Base-by-base conservation (phyloP, 2,329 filamentous ascomycete species). In the Colletotrichum horii region DNA sequence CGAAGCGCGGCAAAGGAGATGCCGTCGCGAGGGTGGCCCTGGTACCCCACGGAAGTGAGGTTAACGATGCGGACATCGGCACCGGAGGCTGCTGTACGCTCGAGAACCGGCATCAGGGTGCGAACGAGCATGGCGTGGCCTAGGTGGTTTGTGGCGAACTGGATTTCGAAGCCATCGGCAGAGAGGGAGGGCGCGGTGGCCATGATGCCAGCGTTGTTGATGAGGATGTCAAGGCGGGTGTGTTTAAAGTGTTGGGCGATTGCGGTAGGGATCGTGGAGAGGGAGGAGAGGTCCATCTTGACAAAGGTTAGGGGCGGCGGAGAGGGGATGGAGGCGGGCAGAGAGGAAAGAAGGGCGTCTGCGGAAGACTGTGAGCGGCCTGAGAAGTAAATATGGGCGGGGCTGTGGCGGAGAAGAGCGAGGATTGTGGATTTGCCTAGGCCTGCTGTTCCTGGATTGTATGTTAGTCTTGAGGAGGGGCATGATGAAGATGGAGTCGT, bases 311-410 rank as follows among this genome's bases (percentile, higher is more conserved):
- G 71, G 12, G 74, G 43, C 1, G 76, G 70, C 4, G 30, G 16
- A 2, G 81, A 70, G 30, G 30, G 8, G 1, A 16, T 3, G 15
- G 34, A 43, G 0, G 55, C 8, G 55, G 73, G 22, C 2, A 75
- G 62, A 7, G 87, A 84, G 4, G 83, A 82, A 19, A 87, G 81
- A 56, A 91, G 87, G 11, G 86, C 84, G 9, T 85, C 83, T 24
- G 84, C 86, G 14, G 86, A 86, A 61, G 86, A 83, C 56, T 80
- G 82, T 24, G 83, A 88, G 61, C 90, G 87, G 4, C 89, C 89
- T 16, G 86, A 89, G 74, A 92, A 86, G 82, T 89, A 91, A 76
- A 92, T 88, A 71, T 89, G 87, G 1, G 83, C 82, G 3, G 90
- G 89, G 9, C 83, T 80, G 79, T 91, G 90, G 22, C 58, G 28